Conservation (phyloP, 1,284 basidiomycete genomes). For the Moniliophthora roreri region DNA sequence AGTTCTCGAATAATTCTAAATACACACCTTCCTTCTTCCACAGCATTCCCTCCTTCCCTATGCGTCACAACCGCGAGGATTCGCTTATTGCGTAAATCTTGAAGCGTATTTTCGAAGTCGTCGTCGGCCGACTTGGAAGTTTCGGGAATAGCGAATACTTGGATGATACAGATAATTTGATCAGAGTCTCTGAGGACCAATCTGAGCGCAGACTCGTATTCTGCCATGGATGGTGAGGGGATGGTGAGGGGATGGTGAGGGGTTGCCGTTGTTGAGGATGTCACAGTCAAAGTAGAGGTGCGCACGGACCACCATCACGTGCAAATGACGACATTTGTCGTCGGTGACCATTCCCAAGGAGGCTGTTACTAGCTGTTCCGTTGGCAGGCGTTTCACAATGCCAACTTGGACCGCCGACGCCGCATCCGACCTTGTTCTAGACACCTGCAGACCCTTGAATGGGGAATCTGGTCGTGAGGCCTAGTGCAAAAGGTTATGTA, state of each 20-base stretch:
- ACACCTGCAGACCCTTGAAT: no score
- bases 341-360: no score
- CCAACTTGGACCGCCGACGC: no score
- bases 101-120: slow-evolving; percentile 10
- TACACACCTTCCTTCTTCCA: slow-evolving; percentile 39
- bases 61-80: slow-evolving; percentile 38
- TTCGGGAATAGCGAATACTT: slow-evolving; percentile 22
- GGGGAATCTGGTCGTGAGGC: no score
- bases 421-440: no score
- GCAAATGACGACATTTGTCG: not conserved
- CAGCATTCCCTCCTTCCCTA: slow-evolving; percentile 24
- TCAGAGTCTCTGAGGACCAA: slow-evolving; percentile 39
- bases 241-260: not conserved
- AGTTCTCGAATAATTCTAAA: no score
- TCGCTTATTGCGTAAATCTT: slow-evolving; percentile 28
- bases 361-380: no score
- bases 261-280: not conserved
- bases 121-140: slow-evolving; percentile 8
- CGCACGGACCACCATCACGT: slow-evolving; percentile 2
- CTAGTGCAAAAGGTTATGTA: no score
- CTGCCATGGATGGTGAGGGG: slow-evolving; percentile 7
- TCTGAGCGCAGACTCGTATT: slow-evolving; percentile 10
- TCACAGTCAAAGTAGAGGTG: not conserved
- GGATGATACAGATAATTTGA: slow-evolving; percentile 37
- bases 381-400: no score